A percentile compares a stretch with the other conserved stretches of the same genome.
Conservation (phyloP, 768 basidiomycete genomes). For the Clavulina sp. region DNA sequence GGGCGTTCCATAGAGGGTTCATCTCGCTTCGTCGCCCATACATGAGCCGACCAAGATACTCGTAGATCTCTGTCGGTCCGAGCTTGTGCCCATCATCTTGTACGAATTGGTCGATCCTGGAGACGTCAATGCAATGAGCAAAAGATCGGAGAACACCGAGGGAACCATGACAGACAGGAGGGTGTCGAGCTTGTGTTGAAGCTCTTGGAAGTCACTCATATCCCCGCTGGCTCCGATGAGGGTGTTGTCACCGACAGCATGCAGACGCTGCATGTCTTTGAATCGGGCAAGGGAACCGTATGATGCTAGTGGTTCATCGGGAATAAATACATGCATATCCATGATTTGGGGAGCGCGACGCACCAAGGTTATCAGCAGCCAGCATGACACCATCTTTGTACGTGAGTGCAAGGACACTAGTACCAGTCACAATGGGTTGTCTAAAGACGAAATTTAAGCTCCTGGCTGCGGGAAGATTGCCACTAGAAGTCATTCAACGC, state of each 20-base stretch:
- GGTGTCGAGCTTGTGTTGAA: conserved; percentile 64
- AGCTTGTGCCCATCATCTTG: conserved; percentile 70
- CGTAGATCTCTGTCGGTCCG: conserved; percentile 80
- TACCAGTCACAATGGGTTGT: conserved; percentile 91
- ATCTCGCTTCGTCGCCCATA: conserved; percentile 76
- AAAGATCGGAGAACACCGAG: background rate
- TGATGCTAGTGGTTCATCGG: conserved; percentile 38
- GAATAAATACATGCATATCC: background rate
- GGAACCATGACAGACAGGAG: conserved; percentile 28
- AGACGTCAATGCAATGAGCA: background rate
- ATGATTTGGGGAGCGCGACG: conserved; percentile 13
- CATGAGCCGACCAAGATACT: conserved; percentile 80
- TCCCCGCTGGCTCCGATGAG: conserved; percentile 88
- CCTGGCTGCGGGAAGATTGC: background rate
- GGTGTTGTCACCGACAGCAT: conserved; percentile 66
- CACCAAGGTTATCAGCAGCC: conserved; percentile 94
- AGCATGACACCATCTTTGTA: conserved; percentile 97
- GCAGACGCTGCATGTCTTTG: conserved; percentile 82
- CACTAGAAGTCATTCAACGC: background rate
- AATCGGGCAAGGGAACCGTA: conserved; percentile 95
- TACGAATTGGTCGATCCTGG: conserved; percentile 43
- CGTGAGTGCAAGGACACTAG: conserved; percentile 86
- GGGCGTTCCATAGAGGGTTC: conserved; percentile 87
- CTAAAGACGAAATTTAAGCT: conserved; percentile 23
- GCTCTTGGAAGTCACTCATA: conserved; percentile 93